Conservation (phyloP, 176 grass and related monocot species). For the Carex myosuroides region DNA sequence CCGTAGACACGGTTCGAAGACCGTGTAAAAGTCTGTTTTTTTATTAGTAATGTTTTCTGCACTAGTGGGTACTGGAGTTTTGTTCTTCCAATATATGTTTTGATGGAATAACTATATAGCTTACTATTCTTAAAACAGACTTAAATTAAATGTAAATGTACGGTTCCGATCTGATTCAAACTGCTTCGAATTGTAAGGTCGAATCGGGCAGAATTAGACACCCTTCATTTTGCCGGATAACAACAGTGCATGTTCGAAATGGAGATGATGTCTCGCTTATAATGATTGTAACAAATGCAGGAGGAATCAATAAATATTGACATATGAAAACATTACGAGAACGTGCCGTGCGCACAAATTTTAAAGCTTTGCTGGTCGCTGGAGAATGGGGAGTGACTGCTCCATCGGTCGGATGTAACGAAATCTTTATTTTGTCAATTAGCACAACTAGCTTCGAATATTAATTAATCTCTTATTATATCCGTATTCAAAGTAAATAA, state of each 20-base stretch:
- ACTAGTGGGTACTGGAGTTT: too few species aligned
- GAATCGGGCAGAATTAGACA: not conserved
- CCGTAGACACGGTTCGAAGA: too few species aligned
- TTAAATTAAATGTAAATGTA: too few species aligned
- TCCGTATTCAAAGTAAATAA: too few species aligned
- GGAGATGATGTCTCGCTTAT: not conserved
- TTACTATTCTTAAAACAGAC: too few species aligned
- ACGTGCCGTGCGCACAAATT: conserved; percentile 6
- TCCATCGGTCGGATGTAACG: not conserved
- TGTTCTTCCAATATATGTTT: too few species aligned
- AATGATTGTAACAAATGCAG: conserved; percentile 10
- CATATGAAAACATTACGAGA: not conserved
- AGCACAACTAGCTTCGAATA: not conserved
- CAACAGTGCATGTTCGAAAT: not conserved
- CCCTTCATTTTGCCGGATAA: not conserved
- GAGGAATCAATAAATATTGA: conserved; percentile 9
- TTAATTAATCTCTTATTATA: not conserved
- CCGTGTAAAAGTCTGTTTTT: too few species aligned
- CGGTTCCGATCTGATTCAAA: too few species aligned
- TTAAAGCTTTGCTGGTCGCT: conserved; percentile 3
- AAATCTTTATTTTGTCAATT: conserved; percentile 16
- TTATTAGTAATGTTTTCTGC: too few species aligned
- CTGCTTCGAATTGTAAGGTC: too few species aligned
- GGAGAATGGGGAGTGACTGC: conserved; percentile 8
- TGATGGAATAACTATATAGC: too few species aligned